Base-by-base conservation (phyloP, 75 land plant genomes). In the Picea sitchensis region DNA sequence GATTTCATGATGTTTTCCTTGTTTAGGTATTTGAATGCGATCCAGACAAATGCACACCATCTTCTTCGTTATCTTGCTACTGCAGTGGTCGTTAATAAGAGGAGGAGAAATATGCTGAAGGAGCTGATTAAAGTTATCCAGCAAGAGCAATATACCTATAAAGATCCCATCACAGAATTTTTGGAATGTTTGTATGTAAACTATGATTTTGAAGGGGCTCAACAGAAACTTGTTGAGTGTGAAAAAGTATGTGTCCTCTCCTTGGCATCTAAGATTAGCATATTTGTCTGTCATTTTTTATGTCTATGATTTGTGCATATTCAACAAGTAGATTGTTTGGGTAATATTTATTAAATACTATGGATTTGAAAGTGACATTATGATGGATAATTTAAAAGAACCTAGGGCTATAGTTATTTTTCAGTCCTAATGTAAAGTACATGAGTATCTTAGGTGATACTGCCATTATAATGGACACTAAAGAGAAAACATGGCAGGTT, bases 201-300 rank as follows among this genome's bases (percentile, higher is more conserved):
- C 65, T 96, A 96, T 84, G 99, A 96, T 80, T 96, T 96, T 88
- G 99, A 96, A 81, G 95, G 93, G n/a, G 99, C 99, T 18, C 97
- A 96, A 73, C 86, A 88, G 82, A 96, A 96, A 84, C 87, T 96
- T 77, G 85, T 59, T 54, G 99, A 94, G 76, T 94, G 99, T 90
- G 97, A 92, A 80, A 88, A 91, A 76, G 99, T 97, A 83, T 86
- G 92, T 58, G 21, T 59, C 12, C 36, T 38, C 11, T 36, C n/a
- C n/a, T 69, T 69, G 47, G 17, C 0, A 36, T 34, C 21, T 69
- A 15, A 36, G 18, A 41, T 51, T 9, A 51, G 11, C 56, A 51
- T 9, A 51, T 51, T 51, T 51, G 11, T 51, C 56, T 9, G 56
- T 51, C 56, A 51, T 2, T 51, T 51, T 51, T 11, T 2, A 51